A percentile compares a stretch with the other conserved stretches of the same genome.
Evolutionary conservation across 257 asterid species (phyloP).

Genomic region (Cinchona pubescens): DNA sequence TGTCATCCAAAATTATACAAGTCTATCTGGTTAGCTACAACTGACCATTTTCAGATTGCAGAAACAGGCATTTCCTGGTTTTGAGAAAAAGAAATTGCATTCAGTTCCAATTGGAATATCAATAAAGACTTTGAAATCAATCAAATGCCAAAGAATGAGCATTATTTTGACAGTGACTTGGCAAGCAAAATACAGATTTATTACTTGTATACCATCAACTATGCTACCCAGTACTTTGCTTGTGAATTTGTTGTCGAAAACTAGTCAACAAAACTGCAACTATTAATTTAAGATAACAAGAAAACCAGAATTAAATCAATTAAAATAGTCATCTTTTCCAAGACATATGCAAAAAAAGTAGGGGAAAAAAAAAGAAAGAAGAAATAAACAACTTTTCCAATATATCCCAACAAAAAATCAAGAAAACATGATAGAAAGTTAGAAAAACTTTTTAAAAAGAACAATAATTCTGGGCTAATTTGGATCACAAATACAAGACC

Average conservation of each 20-base stretch:
- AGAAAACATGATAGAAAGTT: not conserved
- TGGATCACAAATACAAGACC: conserved; percentile 5
- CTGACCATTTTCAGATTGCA: not conserved
- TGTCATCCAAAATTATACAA: not conserved
- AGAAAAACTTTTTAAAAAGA: not conserved
- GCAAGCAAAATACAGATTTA: conserved; percentile 4
- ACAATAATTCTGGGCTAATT: not conserved
- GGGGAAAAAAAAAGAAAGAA: not conserved
- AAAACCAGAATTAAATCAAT: conserved; percentile 2
- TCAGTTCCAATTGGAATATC: not conserved
- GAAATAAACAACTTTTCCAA: no score
- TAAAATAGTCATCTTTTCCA: not conserved
- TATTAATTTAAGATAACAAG: conserved; percentile 6
- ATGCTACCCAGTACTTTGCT: not conserved
- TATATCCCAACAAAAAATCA: not conserved
- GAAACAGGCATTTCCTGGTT: not conserved
- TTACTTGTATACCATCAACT: not conserved
- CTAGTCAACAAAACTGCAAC: not conserved
- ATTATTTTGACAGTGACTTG: conserved; percentile 14
- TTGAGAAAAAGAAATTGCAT: not conserved
- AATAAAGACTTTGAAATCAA: not conserved
- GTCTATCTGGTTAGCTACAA: not conserved
- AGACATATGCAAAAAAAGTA: not conserved
- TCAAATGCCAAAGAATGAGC: conserved; percentile 11
- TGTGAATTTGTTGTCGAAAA: not conserved